phyloP scores from a whole-genome alignment of 1,284 basidiomycete species.

The Cystobasidium sp. region DNA sequence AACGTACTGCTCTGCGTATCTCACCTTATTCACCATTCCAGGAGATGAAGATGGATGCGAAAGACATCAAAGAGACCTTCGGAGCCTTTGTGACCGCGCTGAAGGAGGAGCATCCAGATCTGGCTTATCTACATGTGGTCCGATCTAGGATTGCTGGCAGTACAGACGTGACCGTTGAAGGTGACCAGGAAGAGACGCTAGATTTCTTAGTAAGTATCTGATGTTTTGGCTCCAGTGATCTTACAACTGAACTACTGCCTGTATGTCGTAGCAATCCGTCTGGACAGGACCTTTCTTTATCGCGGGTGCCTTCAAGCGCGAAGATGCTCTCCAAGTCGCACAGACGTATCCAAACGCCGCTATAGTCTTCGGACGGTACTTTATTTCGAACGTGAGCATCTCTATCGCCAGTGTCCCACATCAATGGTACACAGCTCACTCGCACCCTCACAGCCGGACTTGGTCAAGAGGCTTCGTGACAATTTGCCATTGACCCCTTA shows the following conservation, averaged over 20 bases:
- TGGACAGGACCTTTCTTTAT: conserved; percentile 58
- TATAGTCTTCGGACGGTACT: conserved; percentile 62
- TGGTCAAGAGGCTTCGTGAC: no score
- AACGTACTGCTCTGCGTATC: conserved; percentile 62
- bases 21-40: conserved; percentile 43
- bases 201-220: background rate
- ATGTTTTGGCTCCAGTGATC: no score
- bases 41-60: conserved; percentile 45
- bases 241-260: no score
- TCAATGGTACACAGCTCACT: no score
- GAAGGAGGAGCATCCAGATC: background rate
- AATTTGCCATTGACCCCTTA: no score
- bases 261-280: background rate
- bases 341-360: conserved; percentile 57
- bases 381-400: conserved; percentile 58
- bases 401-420: no score
- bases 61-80: conserved; percentile 22
- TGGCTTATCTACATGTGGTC: conserved; percentile 4
- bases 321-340: conserved; percentile 51
- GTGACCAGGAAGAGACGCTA: conserved; percentile 6
- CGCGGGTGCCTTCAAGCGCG: conserved; percentile 61
- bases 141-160: background rate
- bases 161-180: background rate
- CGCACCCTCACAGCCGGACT: no score
- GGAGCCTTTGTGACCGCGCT: conserved; percentile 1